Base-by-base conservation (phyloP, 805 yeast genomes). In the Lachancea waltii region DNA sequence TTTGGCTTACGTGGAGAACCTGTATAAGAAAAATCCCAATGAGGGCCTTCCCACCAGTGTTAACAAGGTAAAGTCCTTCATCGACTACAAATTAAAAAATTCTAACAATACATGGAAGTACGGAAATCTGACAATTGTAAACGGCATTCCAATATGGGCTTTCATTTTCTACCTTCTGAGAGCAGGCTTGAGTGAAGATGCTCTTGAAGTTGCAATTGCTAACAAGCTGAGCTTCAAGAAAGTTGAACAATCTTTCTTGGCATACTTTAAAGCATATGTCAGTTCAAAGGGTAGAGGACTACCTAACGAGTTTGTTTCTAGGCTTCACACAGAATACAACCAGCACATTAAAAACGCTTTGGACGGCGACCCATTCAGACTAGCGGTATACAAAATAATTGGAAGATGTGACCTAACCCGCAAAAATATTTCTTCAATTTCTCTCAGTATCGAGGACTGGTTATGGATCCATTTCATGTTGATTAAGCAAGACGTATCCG, bases 111-210 rank as follows among this genome's bases (percentile, higher is more conserved):
- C 66, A 22, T 71, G 82, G 79, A 69, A 68, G 39, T 49, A 70
- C 25, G 65, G 68, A n/a, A 72, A 73, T 43, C 50, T 83, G 33
- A 70, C 81, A 28, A 64, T 81, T 38, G 79, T 86, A 17, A 89
- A 90, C 60, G 87, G 87, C 13, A 67, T 75, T 1, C 97, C 97
- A 7, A 75, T 92, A n/a, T 90, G 98, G 98, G 95, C 96, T 0
- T 64, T 86, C 26, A 63, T 92, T 8, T 92, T 82, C 56, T 90
- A 85, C 60, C 67, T 90, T 44, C 59, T 92, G 36, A 77, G 98
- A 53, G 79, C 90, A 3, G 97, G 98, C 2, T 74, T 83, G 47
- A 64, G 75, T 46, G 66, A 75, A 33, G 97, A 89, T 47, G 95
- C 95, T 0, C 64, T 83, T 22, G 78, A 77, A 26, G 73, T 84